Conservation (phyloP, 164 flowering plant genomes). For the Stephania yunnanensis region DNA sequence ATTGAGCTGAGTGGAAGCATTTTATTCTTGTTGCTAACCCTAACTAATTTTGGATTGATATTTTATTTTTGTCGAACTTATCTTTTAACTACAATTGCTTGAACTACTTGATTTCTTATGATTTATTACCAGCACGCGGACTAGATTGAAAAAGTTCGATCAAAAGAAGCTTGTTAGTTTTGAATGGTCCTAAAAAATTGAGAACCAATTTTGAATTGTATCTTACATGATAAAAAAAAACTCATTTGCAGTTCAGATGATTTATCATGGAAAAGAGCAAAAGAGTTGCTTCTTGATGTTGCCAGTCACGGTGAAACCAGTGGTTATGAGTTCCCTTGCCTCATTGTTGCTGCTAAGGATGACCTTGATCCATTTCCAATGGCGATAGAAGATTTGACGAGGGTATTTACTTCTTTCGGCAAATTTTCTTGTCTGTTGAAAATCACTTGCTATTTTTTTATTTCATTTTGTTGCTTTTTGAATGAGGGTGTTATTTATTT, state of each 20-base stretch:
- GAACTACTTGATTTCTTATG: too few relatives aligned
- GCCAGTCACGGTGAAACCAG: conserved; percentile 81
- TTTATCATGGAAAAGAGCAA: conserved; percentile 70
- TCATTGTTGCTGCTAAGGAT: conserved; percentile 86
- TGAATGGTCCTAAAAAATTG: not conserved
- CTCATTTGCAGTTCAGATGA: conserved; percentile 59
- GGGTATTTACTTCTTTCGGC: conserved; percentile 29
- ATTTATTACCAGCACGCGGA: too few relatives aligned
- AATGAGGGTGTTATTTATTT: not conserved
- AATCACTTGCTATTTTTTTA: not conserved
- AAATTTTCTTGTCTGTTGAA: not conserved
- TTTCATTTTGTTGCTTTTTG: not conserved
- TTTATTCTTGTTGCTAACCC: too few relatives aligned
- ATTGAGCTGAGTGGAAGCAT: too few relatives aligned
- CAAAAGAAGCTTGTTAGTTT: too few relatives aligned
- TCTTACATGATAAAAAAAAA: not conserved
- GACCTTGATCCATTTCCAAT: conserved; percentile 70
- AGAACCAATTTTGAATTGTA: not conserved
- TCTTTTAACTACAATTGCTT: too few relatives aligned
- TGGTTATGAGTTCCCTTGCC: conserved; percentile 87
- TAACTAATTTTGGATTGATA: too few relatives aligned
- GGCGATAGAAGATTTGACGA: conserved; percentile 67
- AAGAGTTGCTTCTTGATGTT: conserved; percentile 75
- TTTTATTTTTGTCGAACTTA: too few relatives aligned
- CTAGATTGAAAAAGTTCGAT: not conserved